Evolutionary conservation across 805 yeast species (phyloP).

Genomic region (Lachancea nothofagi): DNA sequence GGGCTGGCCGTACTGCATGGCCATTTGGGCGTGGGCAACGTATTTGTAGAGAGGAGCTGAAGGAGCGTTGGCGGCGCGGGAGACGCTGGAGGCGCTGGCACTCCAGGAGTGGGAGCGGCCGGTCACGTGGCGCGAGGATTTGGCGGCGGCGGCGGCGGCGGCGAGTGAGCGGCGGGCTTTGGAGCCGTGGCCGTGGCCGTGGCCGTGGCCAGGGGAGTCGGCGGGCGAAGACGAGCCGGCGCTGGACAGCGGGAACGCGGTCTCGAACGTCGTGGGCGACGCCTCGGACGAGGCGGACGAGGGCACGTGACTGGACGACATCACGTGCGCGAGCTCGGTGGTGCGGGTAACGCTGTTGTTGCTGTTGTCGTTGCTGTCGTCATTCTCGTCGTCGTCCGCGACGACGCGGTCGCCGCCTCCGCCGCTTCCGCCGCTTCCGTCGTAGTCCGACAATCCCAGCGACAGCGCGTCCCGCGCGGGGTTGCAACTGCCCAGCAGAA

Average conservation of each 20-base stretch:
- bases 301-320: background rate
- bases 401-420: background rate
- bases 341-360: no score
- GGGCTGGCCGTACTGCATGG: constrained; percentile 10
- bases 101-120: constrained; percentile 8
- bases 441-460: background rate
- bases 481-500: no score
- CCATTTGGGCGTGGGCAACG: constrained; percentile 11
- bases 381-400: background rate
- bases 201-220: background rate
- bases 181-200: background rate
- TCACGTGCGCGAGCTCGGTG: no score
- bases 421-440: background rate
- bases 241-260: background rate
- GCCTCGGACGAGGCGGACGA: background rate
- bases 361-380: no score
- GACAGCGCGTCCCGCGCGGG: background rate
- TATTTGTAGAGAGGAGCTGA: constrained; percentile 8
- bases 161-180: background rate
- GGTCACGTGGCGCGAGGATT: background rate
- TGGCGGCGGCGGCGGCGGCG: background rate
- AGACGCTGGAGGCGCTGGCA: constrained; percentile 1
- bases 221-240: no score
- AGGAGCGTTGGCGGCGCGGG: background rate
- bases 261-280: background rate